phyloP scores from a whole-genome alignment of 192 early-diverging fungal species.

The Spizellomyces sp. region DNA sequence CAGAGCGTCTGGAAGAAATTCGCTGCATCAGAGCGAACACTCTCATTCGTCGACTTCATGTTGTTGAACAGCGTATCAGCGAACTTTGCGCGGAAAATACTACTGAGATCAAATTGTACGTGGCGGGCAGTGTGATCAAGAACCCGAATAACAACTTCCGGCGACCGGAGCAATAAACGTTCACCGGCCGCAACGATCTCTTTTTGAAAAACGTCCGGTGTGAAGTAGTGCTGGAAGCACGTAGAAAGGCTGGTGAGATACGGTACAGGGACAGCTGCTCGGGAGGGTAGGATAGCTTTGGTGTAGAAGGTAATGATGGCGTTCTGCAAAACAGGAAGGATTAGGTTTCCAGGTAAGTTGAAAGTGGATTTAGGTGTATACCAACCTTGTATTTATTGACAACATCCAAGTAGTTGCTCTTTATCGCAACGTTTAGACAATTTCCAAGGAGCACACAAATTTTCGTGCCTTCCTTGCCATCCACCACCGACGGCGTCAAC shows the following conservation, averaged over 20 bases:
- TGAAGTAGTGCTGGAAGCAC: slow-evolving; percentile 12
- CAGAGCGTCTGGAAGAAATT: slow-evolving; percentile 64
- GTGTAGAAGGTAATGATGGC: slow-evolving; percentile 45
- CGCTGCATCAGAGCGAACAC: slow-evolving; percentile 57
- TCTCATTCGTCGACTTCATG: slow-evolving; percentile 66
- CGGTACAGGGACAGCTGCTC: slow-evolving; percentile 40
- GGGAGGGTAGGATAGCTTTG: slow-evolving; percentile 40
- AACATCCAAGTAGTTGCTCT: not conserved
- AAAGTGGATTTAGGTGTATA: not conserved
- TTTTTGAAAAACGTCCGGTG: slow-evolving; percentile 5
- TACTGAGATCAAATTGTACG: slow-evolving; percentile 63
- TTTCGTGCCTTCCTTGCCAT: slow-evolving; percentile 21
- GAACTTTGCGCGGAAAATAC: slow-evolving; percentile 62
- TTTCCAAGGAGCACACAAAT: slow-evolving; percentile 10
- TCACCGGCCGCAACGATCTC: slow-evolving; percentile 69
- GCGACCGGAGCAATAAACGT: slow-evolving; percentile 80
- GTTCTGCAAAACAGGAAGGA: not conserved
- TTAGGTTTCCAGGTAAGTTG: not conserved
- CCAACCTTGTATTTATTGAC: not conserved
- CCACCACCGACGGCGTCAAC: slow-evolving; percentile 1
- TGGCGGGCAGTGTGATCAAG: slow-evolving; percentile 52
- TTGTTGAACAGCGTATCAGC: slow-evolving; percentile 60
- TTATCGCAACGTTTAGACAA: not conserved
- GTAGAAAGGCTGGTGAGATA: slow-evolving; percentile 43
- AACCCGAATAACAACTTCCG: slow-evolving; percentile 75